Conservation (phyloP, 1,284 basidiomycete genomes). For the Cryptococcus deneoformans region DNA sequence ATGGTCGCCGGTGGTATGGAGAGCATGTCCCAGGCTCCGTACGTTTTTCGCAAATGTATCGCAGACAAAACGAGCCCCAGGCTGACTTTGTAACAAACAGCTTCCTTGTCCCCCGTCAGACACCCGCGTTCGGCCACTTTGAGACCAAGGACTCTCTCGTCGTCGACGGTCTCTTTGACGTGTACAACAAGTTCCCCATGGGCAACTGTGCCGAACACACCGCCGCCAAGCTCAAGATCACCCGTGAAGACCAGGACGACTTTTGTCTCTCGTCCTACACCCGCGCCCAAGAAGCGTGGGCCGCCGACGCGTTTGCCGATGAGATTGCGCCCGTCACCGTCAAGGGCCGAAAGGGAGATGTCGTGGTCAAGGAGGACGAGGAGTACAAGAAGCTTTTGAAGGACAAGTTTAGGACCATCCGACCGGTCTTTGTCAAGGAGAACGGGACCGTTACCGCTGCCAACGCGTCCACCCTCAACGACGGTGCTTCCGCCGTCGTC, state of each 20-base stretch:
- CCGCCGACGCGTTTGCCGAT: slow-evolving; percentile 73
- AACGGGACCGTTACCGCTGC: slow-evolving; percentile 86
- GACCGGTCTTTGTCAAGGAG: slow-evolving; percentile 81
- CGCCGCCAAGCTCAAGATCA: slow-evolving; percentile 79
- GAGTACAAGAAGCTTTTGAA: slow-evolving; percentile 95
- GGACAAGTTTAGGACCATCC: slow-evolving; percentile 84
- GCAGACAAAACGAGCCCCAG: too few relatives aligned
- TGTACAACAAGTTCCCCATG: slow-evolving; percentile 95
- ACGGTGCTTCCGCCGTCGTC: slow-evolving; percentile 95
- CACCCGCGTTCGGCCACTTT: slow-evolving; percentile 86
- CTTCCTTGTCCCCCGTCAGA: slow-evolving; percentile 59
- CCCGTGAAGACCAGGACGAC: slow-evolving; percentile 79
- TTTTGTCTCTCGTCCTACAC: slow-evolving; percentile 94
- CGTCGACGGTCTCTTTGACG: slow-evolving; percentile 92
- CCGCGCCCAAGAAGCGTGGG: slow-evolving; percentile 89
- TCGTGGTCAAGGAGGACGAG: slow-evolving; percentile 88
- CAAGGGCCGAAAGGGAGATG: slow-evolving; percentile 93
- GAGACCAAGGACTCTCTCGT: slow-evolving; percentile 84
- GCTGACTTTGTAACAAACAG: too few relatives aligned
- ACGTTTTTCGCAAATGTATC: too few relatives aligned
- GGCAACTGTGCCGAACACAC: slow-evolving; percentile 89
- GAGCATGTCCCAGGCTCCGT: slow-evolving; percentile 97
- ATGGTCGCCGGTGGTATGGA: slow-evolving; percentile 96
- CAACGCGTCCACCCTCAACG: slow-evolving; percentile 93
- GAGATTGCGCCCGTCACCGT: slow-evolving; percentile 93